A percentile compares a stretch with the other conserved stretches of the same genome.
Evolutionary conservation across 768 basidiomycete genomes (phyloP).

Genomic region (Amanita molliuscula): DNA sequence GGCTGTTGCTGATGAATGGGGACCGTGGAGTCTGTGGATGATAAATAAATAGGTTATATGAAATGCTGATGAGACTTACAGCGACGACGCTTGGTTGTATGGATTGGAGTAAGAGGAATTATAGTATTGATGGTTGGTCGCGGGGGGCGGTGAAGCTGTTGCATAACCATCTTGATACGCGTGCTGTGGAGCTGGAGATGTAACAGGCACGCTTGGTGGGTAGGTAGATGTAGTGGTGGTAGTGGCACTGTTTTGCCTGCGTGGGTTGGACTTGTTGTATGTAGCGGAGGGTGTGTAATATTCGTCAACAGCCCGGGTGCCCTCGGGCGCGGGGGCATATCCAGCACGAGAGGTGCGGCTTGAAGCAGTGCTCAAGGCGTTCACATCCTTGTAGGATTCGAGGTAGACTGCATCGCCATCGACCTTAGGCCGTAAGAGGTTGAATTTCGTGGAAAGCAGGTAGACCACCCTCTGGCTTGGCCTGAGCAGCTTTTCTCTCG

Average conservation of each 20-base stretch:
- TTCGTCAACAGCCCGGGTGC: conserved; percentile 65
- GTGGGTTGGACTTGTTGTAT: conserved; percentile 8
- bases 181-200: conserved; percentile 17
- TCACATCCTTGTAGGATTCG: conserved; percentile 26
- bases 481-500: conserved; percentile 65
- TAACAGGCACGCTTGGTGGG: conserved; percentile 11
- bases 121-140: conserved; percentile 24
- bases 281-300: conserved; percentile 40
- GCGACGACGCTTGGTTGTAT: conserved; percentile 30
- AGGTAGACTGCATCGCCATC: conserved; percentile 48
- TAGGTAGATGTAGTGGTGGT: conserved; percentile 6
- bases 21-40: conserved; percentile 35
- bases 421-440: conserved; percentile 51
- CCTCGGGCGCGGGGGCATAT: conserved; percentile 54
- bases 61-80: conserved; percentile 29
- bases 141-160: conserved; percentile 21
- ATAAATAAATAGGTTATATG: not conserved
- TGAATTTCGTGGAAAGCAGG: conserved; percentile 70
- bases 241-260: conserved; percentile 13
- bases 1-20: conserved; percentile 42
- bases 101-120: conserved; percentile 24
- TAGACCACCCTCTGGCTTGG: conserved; percentile 50
- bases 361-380: conserved; percentile 16
- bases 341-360: conserved; percentile 30
- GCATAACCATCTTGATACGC: conserved; percentile 13